phyloP scores from a whole-genome alignment of 306 rosid species.

The Ormosia emarginata region DNA sequence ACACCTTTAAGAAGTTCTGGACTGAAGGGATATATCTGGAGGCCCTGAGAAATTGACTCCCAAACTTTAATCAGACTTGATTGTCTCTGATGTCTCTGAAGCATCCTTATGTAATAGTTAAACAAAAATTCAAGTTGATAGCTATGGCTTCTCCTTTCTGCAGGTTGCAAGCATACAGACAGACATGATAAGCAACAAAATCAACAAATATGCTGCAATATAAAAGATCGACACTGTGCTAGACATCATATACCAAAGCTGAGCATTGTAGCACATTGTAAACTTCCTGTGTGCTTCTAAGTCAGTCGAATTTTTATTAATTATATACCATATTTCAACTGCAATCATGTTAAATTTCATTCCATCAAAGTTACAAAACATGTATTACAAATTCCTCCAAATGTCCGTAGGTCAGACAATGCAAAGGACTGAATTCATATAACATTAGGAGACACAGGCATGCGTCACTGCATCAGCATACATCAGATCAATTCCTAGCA shows the following conservation, averaged over 20 bases:
- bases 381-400: not conserved
- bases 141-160: conserved; percentile 83
- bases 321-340: conserved; percentile 7
- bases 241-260: not conserved
- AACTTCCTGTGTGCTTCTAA: not conserved
- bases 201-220: conserved; percentile 11
- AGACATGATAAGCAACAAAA: conserved; percentile 24
- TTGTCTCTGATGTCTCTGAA: conserved; percentile 57
- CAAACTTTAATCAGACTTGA: conserved; percentile 60
- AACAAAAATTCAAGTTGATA: conserved; percentile 79
- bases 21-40: conserved; percentile 77
- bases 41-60: conserved; percentile 73
- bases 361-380: not conserved
- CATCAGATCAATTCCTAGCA: not conserved
- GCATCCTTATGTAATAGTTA: conserved; percentile 74
- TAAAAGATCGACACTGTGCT: not conserved
- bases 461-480: not conserved
- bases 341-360: not conserved
- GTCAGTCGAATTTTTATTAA: not conserved
- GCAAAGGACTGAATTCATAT: not conserved
- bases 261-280: conserved; percentile 2
- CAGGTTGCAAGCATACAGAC: conserved; percentile 29
- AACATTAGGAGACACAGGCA: not conserved
- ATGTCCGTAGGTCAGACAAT: not conserved
- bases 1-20: conserved; percentile 68